Percentiles rank a stretch among this genome's conserved stretches.
These are phyloP conservation scores for Leptographium lundbergii DNA, from an alignment of 2,329 filamentous ascomycete species.

Conservation along the genomic window DNA sequence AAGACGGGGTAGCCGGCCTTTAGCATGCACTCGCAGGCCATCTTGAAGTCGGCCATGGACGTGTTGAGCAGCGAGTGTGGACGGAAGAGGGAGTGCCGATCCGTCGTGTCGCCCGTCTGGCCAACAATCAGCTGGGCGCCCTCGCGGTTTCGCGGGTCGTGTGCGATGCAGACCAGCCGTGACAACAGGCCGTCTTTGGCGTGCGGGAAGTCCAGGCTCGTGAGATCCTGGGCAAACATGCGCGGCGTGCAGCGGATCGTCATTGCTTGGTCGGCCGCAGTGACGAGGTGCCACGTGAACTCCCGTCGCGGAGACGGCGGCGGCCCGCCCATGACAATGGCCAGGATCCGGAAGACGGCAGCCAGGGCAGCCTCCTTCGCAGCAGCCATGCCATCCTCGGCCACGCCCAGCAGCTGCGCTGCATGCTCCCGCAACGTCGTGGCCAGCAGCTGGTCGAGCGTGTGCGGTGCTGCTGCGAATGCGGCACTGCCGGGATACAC, in stretches of 20 bases:
- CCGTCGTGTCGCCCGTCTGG: not conserved
- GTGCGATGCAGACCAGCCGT: not conserved
- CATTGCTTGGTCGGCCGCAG: not conserved
- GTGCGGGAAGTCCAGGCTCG: not conserved
- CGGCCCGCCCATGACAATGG: not conserved
- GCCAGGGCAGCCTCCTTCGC: not conserved
- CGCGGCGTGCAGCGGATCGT: not conserved
- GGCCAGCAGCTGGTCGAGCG: not conserved
- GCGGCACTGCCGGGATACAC: not conserved
- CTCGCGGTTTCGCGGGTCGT: not conserved
- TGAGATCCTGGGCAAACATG: not conserved
- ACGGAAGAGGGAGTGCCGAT: not conserved
- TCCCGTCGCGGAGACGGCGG: not conserved
- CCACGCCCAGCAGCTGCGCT: not conserved
- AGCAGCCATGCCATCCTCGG: not conserved
- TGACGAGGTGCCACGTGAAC: not conserved
- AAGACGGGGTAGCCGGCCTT: not conserved
- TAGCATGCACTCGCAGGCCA: slow-evolving; percentile 1
- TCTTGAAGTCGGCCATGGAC: not conserved
- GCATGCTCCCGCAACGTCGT: not conserved
- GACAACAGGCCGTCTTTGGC: not conserved
- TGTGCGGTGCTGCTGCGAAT: not conserved
- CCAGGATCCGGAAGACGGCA: not conserved
- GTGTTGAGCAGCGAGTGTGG: not conserved
- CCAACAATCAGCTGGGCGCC: not conserved